Base-by-base conservation (phyloP, 108 stramenopile genomes). In the Conticribra weissflogii region DNA sequence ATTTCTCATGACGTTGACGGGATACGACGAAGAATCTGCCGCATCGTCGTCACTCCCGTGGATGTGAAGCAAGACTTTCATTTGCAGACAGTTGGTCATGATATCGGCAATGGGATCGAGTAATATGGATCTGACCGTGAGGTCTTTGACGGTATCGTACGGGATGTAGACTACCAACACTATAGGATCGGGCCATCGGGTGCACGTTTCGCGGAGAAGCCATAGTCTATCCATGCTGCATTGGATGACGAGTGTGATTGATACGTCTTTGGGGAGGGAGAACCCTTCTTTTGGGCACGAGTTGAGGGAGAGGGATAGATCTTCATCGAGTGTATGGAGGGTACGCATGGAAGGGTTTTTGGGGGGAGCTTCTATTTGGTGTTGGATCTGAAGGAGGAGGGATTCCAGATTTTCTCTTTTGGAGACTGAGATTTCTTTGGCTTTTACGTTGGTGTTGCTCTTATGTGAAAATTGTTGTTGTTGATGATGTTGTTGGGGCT, bases 1-100 rank as follows among this genome's bases (percentile, higher is more conserved):
- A 63, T 98, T 98, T 25, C 97, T 88, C 74, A 98, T 76, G 5
- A 69, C 70, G 76, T 98, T 98, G 53, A 98, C 90, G 16, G 97
- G 97, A 84, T 97, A 98, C 15, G 70, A 24, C 1, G 69, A 80
- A 1, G 68, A 54, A 18, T 68, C 67, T 1, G 16, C 23, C 32
- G 59, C 44, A 19, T 69, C 71, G 36, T 82, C 74, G 0, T 72
- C 69, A 44, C 63, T 21, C 24, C 57, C 61, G 9, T 73, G 77
- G 18, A 63, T 19, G 55, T 89, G 84, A 18, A 58, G 63, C 25
- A 92, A 54, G 21, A 89, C 62, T 53, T 55, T 71, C 32, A 89
- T 48, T 56, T 92, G 82, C 9, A 88, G 80, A 66, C 90, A 91
- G 24, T 47, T 32, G 16, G 44, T 30, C 63, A 65, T 78, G 55